These are phyloP conservation scores for Atkinsonella hypoxylon DNA, from an alignment of 2,329 filamentous ascomycete species.

Conservation along the genomic window DNA sequence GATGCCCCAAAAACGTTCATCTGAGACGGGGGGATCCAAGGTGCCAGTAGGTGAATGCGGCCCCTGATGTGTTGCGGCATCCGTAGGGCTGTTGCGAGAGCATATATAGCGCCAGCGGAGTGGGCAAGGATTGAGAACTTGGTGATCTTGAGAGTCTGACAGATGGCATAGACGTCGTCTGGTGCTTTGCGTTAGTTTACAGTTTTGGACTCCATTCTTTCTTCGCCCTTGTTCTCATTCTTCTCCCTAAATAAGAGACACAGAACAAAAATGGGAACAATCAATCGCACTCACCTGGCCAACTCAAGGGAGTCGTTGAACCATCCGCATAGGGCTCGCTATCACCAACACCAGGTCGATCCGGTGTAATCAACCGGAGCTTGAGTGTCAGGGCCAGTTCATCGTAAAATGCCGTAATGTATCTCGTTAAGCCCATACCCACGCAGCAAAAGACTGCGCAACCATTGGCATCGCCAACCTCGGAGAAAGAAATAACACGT, in stretches of 20 bases:
- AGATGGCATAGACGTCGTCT: conserved; percentile 86
- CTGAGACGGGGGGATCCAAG: conserved; percentile 94
- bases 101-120: conserved; percentile 96
- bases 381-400: conserved; percentile 83
- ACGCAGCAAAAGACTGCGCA: conserved; percentile 94
- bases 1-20: conserved; percentile 68
- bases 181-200: conserved; percentile 15
- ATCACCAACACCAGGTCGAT: conserved; percentile 86
- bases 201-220: no score
- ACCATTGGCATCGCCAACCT: conserved; percentile 86
- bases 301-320: conserved; percentile 76
- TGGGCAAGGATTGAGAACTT: conserved; percentile 96
- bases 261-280: background rate
- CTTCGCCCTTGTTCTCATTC: background rate
- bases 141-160: conserved; percentile 79
- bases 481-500: conserved; percentile 85
- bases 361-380: conserved; percentile 81
- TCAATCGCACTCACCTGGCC: conserved; percentile 59
- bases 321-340: conserved; percentile 77
- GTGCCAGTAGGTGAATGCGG: conserved; percentile 84
- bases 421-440: conserved; percentile 93
- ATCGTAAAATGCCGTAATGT: conserved; percentile 94
- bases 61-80: conserved; percentile 95
- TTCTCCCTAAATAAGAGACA: background rate
- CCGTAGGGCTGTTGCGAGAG: conserved; percentile 82